Percentiles rank a stretch among this genome's conserved stretches.
phyloP scores from a whole-genome alignment of 225 moss, liverwort and hornwort species.

The Neckera pumila region DNA sequence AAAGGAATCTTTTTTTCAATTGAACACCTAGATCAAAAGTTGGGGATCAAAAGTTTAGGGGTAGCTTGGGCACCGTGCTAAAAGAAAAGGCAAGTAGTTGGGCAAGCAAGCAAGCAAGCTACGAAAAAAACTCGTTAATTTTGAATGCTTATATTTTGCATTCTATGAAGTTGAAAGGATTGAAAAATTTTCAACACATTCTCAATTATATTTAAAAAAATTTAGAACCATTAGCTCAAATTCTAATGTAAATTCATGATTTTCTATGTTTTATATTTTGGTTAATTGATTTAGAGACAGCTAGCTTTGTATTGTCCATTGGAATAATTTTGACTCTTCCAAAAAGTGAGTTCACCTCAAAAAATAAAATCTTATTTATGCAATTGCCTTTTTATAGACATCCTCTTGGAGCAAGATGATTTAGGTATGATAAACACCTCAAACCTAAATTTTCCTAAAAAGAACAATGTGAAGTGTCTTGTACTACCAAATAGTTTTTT shows the following conservation, averaged over 20 bases:
- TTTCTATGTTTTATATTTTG: neutral
- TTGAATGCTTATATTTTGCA: neutral
- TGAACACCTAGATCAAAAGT: neutral
- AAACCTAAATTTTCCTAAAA: neutral
- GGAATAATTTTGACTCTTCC: neutral
- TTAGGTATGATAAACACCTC: neutral
- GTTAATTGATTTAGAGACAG: neutral
- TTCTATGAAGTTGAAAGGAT: neutral
- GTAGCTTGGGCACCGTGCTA: neutral
- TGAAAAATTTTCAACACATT: neutral
- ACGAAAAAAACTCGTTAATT: neutral
- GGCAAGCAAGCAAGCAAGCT: neutral
- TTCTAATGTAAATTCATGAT: neutral
- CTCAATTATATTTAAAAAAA: neutral
- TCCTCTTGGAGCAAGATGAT: neutral
- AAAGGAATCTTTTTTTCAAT: neutral
- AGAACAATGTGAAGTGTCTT: neutral
- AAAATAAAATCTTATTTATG: neutral
- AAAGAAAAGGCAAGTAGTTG: neutral
- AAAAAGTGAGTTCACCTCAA: rapidly evolving
- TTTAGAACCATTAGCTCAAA: neutral
- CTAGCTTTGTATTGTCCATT: neutral
- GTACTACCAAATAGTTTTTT: neutral
- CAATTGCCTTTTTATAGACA: neutral
- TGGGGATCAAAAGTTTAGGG: neutral